Evolutionary conservation across 2,329 filamentous ascomycete species (phyloP), one percentile per base, ranked within the genome.

Genomic region (Grosmannia clavigera): DNA sequence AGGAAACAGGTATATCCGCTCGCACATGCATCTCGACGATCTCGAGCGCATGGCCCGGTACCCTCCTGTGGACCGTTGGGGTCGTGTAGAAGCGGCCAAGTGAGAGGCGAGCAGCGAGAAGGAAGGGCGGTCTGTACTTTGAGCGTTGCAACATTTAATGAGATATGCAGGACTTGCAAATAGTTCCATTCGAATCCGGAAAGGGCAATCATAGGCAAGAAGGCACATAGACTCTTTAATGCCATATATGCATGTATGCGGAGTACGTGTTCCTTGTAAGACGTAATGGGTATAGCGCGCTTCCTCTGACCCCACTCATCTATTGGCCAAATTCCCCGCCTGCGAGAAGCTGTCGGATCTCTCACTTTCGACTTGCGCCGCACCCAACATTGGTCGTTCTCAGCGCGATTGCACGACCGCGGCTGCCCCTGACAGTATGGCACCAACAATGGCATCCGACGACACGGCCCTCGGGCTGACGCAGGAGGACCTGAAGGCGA

Each of bases 21-120:
- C 86, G 40, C 86, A 88, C 69, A 86, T 91, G 66, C 85, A 88
- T 22, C 81, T 94, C 1, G 89, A 94, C 68, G 87, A 91, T 60
- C 78, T 94, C 7, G 89, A 94, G 76, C 81, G 87, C 60, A 82
- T 82, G 63, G 88, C 89, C 50, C 81, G 89, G 52, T 94, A 78
- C 73, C 89, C 89, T 0, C 74, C 79, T 7, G 83, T 86, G 6
- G 81, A 86, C 68, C 74, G 74, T 51, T 73, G 78, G 60, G 81
- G 81, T 31, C 73, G 74, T 19, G 78, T 78, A 65, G 76, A 77
- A 1, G 56, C 54, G 35, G 7, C 9, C 14, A 35, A 60, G 33
- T 25, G 25, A 48, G 10, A 51, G 19, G 31, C 6, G 19, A 19
- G n/a, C 5, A 33, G 5, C 5, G 19, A 12, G 16, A 10, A n/a